Percentiles rank a stretch among this genome's conserved stretches.
Conservation (phyloP, 805 yeast species). For the Yamadazyma sp. region DNA sequence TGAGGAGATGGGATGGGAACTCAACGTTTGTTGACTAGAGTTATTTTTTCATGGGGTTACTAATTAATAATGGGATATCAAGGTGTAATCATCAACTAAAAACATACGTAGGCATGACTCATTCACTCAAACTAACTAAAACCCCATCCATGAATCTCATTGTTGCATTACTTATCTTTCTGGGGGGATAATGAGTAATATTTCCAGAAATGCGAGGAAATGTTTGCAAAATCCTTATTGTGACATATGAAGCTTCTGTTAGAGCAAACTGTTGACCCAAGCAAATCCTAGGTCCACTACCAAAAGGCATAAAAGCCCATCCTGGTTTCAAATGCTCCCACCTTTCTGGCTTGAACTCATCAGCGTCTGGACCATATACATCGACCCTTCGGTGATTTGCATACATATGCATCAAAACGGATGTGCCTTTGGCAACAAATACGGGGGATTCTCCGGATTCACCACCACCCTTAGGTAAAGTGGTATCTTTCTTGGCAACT, state of each 20-base stretch:
- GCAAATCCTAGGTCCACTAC: conserved; percentile 57
- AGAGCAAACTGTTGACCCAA: conserved; percentile 58
- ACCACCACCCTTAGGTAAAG: conserved; percentile 33
- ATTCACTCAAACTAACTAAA: not conserved
- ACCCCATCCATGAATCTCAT: conserved; percentile 26
- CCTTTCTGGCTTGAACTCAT: conserved; percentile 47
- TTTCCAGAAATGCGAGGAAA: conserved; percentile 16
- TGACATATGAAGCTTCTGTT: conserved; percentile 50
- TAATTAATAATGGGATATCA: not conserved
- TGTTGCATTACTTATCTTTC: conserved; percentile 27
- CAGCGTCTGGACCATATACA: conserved; percentile 47
- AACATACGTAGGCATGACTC: too few relatives aligned
- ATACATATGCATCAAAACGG: conserved; percentile 37
- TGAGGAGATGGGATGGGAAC: conserved; percentile 26
- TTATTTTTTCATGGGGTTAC: not conserved
- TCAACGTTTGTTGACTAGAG: conserved; percentile 16
- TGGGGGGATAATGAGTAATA: conserved; percentile 27
- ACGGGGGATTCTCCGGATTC: conserved; percentile 23
- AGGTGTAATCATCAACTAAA: too few relatives aligned
- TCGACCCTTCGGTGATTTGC: conserved; percentile 42
- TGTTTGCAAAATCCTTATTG: conserved; percentile 33
- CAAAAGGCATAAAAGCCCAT: conserved; percentile 54
- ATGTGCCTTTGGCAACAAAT: conserved; percentile 44
- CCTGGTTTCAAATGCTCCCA: conserved; percentile 43
- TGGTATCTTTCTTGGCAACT: conserved; percentile 25